A percentile compares a stretch with the other conserved stretches of the same genome.
Conservation (phyloP, 78 protist species). For the Cavenderia fasciculata region DNA sequence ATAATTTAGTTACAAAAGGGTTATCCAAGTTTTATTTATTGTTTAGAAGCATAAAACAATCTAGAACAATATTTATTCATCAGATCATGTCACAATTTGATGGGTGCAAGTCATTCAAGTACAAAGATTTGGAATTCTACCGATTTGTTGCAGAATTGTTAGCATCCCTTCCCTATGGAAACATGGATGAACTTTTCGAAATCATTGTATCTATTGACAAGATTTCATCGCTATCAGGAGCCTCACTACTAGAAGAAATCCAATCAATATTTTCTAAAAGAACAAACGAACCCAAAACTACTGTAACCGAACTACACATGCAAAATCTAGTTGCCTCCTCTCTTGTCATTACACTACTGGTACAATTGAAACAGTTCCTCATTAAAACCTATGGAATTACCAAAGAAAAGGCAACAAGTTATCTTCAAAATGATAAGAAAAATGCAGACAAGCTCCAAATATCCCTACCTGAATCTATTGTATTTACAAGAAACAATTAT, state of each 20-base stretch:
- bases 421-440: conserved; percentile 2
- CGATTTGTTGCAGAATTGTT: conserved; percentile 46
- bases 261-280: not conserved
- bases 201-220: conserved; percentile 35
- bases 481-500: conserved; percentile 20
- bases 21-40: conserved; percentile 57
- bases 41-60: conserved; percentile 23
- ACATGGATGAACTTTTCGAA: conserved; percentile 61
- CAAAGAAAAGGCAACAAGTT: conserved; percentile 23
- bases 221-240: conserved; percentile 21
- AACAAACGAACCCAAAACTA: not conserved
- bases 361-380: conserved; percentile 33
- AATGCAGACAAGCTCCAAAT: conserved; percentile 35
- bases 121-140: conserved; percentile 23
- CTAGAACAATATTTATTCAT: conserved; percentile 28
- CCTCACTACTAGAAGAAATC: not conserved
- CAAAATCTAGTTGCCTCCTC: not conserved
- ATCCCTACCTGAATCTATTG: conserved; percentile 7
- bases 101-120: not conserved
- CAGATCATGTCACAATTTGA: conserved; percentile 35
- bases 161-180: conserved; percentile 46
- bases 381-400: conserved; percentile 54
- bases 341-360: not conserved
- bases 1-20: conserved; percentile 36
- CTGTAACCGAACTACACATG: not conserved